Evolutionary conservation across 169 alveolate genomes (phyloP), one percentile per base, ranked within the genome.

Genomic region (Eimeria falciformis): DNA sequence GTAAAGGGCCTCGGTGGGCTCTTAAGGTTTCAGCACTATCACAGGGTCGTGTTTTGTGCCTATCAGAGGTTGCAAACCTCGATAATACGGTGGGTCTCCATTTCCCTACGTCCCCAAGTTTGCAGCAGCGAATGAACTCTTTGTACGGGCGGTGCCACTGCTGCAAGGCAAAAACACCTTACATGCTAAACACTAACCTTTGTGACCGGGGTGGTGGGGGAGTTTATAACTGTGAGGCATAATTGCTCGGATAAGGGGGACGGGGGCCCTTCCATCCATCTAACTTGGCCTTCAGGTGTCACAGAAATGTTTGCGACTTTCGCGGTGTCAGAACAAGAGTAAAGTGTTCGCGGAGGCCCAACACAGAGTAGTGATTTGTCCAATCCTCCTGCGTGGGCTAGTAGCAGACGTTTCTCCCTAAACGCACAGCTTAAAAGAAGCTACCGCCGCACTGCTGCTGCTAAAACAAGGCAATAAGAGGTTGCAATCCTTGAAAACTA

Each of bases 171-270:
- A n/a, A n/a, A n/a, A n/a, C n/a, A n/a, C n/a, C n/a, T n/a, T n/a
- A n/a, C n/a, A n/a, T n/a, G n/a, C n/a, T n/a, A n/a, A n/a, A n/a
- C 62, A 11, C 62, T 14, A 12, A 62, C 75, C 75, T 62, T 62
- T n/a, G 75, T 12, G 21, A 62, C 21, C n/a, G 75, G 75, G 12
- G 75, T 62, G 75, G n/a, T 62, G 75, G 75, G 75, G 75, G 12
- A 9, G 12, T 23, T 62, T 6, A 62, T 9, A n/a, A 62, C 37
- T 6, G 75, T 62, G 25, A 62, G 75, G 21, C 75, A 62, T 6
- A 62, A 25, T 50, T 7, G 7, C 14, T 50, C 62, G 7, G 62
- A 7, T 14, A 14, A 7, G 62, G 7, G n/a, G 62, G n/a, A n/a
- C n/a, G 62, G 62, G 62, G 62, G 62, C 62, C 62, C 29, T 23